These are phyloP conservation scores for Pezicula neosporulosa DNA, from an alignment of 2,329 filamentous ascomycete species.

Conservation along the genomic window DNA sequence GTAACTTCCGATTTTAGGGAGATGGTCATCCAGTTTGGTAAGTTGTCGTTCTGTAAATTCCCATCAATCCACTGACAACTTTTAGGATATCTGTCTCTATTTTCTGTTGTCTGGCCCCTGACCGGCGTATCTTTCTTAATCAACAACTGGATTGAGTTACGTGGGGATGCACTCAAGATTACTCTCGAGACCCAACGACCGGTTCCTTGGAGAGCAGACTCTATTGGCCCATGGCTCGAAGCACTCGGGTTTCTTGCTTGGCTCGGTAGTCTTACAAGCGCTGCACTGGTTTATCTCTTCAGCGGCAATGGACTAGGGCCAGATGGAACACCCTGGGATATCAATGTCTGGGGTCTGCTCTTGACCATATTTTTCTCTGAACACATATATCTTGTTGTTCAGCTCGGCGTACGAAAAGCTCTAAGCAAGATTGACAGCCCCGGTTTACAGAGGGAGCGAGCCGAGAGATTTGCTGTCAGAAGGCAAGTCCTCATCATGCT, in stretches of 20 bases:
- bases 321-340: conserved; percentile 62
- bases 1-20: conserved; percentile 89
- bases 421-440: conserved; percentile 82
- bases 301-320: conserved; percentile 63
- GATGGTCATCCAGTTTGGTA: conserved; percentile 80
- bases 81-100: conserved; percentile 80
- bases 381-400: conserved; percentile 80
- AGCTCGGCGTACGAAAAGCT: conserved; percentile 67
- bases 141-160: conserved; percentile 95
- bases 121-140: conserved; percentile 83
- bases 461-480: conserved; percentile 75
- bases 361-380: conserved; percentile 82
- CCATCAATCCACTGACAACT: conserved; percentile 21
- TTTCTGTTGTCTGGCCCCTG: conserved; percentile 94
- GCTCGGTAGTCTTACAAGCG: conserved; percentile 84
- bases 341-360: conserved; percentile 78
- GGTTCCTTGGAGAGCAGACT: conserved; percentile 85
- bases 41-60: conserved; percentile 16
- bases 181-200: conserved; percentile 85
- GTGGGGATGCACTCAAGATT: conserved; percentile 92
- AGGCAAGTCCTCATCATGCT: conserved; percentile 52
- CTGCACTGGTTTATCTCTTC: conserved; percentile 89
- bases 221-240: conserved; percentile 89
- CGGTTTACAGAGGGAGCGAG: conserved; percentile 79
- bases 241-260: conserved; percentile 87